These are phyloP conservation scores for Alternaria triticimaculans DNA, from an alignment of 2,329 filamentous ascomycete genomes.

Conservation along the genomic window DNA sequence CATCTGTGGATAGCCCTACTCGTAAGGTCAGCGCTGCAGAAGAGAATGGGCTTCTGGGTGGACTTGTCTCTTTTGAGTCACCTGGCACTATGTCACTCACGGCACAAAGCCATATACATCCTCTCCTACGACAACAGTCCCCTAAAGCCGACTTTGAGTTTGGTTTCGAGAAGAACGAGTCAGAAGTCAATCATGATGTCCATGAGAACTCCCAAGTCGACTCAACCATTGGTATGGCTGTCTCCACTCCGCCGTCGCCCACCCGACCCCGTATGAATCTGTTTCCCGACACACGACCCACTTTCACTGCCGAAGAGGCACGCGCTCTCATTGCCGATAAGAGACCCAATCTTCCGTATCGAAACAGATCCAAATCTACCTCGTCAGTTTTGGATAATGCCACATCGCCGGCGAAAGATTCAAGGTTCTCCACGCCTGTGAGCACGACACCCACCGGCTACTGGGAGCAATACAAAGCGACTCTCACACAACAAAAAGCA, in stretches of 20 bases:
- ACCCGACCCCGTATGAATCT: neutral
- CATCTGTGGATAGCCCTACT: slow-evolving; percentile 16
- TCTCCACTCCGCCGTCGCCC: slow-evolving; percentile 19
- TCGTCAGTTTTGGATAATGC: neutral
- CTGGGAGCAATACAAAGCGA: slow-evolving; percentile 20
- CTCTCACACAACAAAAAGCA: slow-evolving; percentile 15
- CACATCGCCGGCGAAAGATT: neutral
- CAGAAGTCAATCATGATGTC: neutral
- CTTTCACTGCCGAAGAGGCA: neutral
- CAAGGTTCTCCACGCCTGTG: neutral
- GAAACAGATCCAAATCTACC: neutral
- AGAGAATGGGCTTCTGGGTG: slow-evolving; percentile 36
- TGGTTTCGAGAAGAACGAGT: slow-evolving; percentile 1
- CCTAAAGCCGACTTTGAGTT: slow-evolving; percentile 14
- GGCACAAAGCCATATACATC: slow-evolving; percentile 18
- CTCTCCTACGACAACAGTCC: slow-evolving; percentile 7
- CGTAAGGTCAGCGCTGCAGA: slow-evolving; percentile 26
- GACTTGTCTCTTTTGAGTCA: slow-evolving; percentile 32
- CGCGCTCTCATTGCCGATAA: slow-evolving; percentile 2
- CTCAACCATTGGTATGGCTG: slow-evolving; percentile 18
- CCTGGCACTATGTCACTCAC: slow-evolving; percentile 12
- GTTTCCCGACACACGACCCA: neutral
- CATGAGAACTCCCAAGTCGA: neutral
- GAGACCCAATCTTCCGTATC: neutral
- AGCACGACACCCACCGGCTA: slow-evolving; percentile 9